phyloP scores from a whole-genome alignment of 2,329 filamentous ascomycete species.

The Arthroderma sp. region DNA sequence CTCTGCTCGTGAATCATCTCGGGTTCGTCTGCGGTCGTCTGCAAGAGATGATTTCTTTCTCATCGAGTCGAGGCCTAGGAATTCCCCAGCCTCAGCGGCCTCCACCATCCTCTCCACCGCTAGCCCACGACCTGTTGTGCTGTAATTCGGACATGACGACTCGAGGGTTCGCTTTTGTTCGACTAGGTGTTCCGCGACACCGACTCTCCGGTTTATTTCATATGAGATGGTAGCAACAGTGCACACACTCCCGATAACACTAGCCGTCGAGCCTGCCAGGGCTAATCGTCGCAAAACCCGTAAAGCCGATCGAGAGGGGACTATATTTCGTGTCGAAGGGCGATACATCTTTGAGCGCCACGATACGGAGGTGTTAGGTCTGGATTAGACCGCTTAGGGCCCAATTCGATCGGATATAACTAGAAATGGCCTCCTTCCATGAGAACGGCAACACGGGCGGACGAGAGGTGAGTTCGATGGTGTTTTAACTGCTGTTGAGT shows the following conservation, averaged over 20 bases:
- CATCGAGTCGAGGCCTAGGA: conserved; percentile 29
- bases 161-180: conserved; percentile 34
- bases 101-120: conserved; percentile 33
- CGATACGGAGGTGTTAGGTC: neutral
- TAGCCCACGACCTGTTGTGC: conserved; percentile 28
- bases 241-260: conserved; percentile 28
- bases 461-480: neutral
- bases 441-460: neutral
- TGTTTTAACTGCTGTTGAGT: neutral
- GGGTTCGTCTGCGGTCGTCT: neutral
- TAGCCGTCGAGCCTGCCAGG: conserved; percentile 23
- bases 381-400: neutral
- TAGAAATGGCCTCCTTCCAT: neutral
- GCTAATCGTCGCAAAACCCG: conserved; percentile 30
- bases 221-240: conserved; percentile 32
- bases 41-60: conserved; percentile 16
- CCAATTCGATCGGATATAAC: neutral
- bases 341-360: conserved; percentile 9
- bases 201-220: conserved; percentile 32
- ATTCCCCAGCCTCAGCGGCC: conserved; percentile 34
- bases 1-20: neutral
- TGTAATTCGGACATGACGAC: conserved; percentile 32
- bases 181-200: conserved; percentile 32
- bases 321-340: conserved; percentile 25
- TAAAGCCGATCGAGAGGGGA: conserved; percentile 36